Percentiles rank a stretch among this genome's conserved stretches.
These are phyloP conservation scores for Amanita phalloides DNA, from an alignment of 768 basidiomycete species.

Conservation along the genomic window DNA sequence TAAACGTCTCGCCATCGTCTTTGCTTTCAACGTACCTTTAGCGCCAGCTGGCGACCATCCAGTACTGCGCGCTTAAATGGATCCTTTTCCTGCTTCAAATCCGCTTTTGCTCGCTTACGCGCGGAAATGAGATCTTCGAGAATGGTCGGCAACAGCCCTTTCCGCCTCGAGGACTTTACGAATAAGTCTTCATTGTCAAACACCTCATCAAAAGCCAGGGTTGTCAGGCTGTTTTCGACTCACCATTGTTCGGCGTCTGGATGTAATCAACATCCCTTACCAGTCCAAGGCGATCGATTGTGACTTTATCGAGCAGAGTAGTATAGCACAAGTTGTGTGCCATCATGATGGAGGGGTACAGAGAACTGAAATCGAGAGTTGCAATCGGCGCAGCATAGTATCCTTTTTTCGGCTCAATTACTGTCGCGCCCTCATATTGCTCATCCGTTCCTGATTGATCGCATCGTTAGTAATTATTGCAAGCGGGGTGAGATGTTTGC, in stretches of 20 bases:
- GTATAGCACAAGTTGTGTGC: conserved; percentile 99
- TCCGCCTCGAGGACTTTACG: no score
- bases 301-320: conserved; percentile 74
- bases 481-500: conserved; percentile 4
- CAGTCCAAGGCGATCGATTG: conserved; percentile 68
- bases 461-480: conserved; percentile 1
- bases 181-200: conserved; percentile 51
- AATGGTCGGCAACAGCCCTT: no score
- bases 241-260: conserved; percentile 93
- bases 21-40: conserved; percentile 52
- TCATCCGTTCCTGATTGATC: conserved; percentile 66
- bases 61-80: conserved; percentile 95
- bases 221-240: conserved; percentile 4
- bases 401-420: conserved; percentile 93
- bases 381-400: conserved; percentile 97
- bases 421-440: conserved; percentile 97
- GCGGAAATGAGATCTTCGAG: conserved; percentile 44
- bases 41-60: conserved; percentile 92
- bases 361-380: conserved; percentile 94
- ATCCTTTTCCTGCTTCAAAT: conserved; percentile 94
- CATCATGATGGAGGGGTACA: conserved; percentile 99
- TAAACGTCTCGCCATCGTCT: not conserved
- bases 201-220: not conserved
- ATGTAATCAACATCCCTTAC: conserved; percentile 86
- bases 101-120: conserved; percentile 89